A percentile compares a stretch with the other conserved stretches of the same genome.
Conservation (phyloP, 2,329 filamentous ascomycete species). For the Aspergillus pseudoterreus region DNA sequence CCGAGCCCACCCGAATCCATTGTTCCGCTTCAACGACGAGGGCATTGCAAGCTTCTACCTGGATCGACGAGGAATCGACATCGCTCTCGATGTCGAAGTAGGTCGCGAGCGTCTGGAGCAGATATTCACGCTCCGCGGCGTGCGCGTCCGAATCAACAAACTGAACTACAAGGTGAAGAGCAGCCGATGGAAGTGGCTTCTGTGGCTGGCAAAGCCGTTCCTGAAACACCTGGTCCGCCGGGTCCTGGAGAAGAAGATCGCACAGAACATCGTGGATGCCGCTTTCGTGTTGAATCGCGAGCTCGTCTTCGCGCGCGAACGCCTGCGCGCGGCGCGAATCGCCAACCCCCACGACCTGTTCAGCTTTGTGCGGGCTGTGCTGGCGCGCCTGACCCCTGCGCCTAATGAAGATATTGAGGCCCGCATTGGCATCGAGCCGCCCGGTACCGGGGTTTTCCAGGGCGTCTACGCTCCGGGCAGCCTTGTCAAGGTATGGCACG, state of each 20-base stretch:
- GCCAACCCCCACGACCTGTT: constrained; percentile 73
- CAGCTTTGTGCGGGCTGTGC: constrained; percentile 78
- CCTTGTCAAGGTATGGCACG: constrained; percentile 83
- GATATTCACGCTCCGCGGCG: constrained; percentile 71
- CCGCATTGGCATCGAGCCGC: constrained; percentile 65
- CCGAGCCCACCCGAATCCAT: constrained; percentile 65
- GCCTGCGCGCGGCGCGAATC: constrained; percentile 79
- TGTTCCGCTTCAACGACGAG: constrained; percentile 73
- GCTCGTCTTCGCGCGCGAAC: constrained; percentile 78
- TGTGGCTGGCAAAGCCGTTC: constrained; percentile 81
- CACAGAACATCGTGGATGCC: constrained; percentile 64
- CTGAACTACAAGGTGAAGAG: constrained; percentile 70
- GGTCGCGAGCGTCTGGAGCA: constrained; percentile 74
- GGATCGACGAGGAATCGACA: constrained; percentile 81
- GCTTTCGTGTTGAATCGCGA: constrained; percentile 78
- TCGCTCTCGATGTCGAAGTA: constrained; percentile 80
- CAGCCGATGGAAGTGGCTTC: constrained; percentile 71
- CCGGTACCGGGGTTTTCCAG: constrained; percentile 65
- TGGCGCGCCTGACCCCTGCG: constrained; percentile 68
- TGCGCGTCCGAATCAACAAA: constrained; percentile 80
- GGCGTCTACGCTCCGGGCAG: constrained; percentile 86
- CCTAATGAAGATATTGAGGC: constrained; percentile 72
- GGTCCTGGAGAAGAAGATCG: constrained; percentile 74
- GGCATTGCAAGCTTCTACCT: constrained; percentile 83
- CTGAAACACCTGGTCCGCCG: constrained; percentile 76